These are phyloP conservation scores for Sarocladium oryzae DNA, from an alignment of 2,329 filamentous ascomycete genomes.

Conservation along the genomic window DNA sequence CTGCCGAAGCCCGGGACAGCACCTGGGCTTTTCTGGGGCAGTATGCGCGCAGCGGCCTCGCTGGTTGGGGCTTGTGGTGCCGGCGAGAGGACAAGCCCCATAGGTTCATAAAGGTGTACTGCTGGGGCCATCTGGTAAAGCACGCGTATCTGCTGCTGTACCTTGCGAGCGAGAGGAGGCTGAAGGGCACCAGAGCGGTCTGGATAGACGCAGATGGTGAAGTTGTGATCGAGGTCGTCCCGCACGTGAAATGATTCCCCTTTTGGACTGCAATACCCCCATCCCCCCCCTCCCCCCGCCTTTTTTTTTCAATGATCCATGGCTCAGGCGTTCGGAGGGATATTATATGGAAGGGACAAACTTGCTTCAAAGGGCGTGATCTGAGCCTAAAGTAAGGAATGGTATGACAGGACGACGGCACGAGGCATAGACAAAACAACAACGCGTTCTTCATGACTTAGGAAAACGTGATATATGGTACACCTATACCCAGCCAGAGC, in stretches of 20 bases:
- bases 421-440: background rate
- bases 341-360: too few species aligned
- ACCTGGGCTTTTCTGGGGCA: constrained; percentile 59
- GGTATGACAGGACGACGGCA: too few species aligned
- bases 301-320: too few species aligned
- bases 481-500: background rate
- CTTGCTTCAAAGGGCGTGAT: too few species aligned
- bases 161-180: constrained; percentile 58
- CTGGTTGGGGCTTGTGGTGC: constrained; percentile 64
- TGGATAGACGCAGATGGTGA: constrained; percentile 63
- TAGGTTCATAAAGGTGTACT: constrained; percentile 55
- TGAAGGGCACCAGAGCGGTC: constrained; percentile 49
- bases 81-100: constrained; percentile 28
- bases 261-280: too few species aligned
- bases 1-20: constrained; percentile 34
- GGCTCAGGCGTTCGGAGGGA: background rate
- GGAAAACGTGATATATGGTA: constrained; percentile 6
- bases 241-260: constrained; percentile 11
- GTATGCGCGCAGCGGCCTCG: constrained; percentile 50
- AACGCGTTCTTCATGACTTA: background rate
- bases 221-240: constrained; percentile 36
- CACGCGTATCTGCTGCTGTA: constrained; percentile 73
- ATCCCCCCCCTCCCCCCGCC: too few species aligned
- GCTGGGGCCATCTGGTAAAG: constrained; percentile 67
- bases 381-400: too few species aligned